These are phyloP conservation scores for Cerioporus squamosus DNA, from an alignment of 1,284 basidiomycete genomes.

Conservation along the genomic window DNA sequence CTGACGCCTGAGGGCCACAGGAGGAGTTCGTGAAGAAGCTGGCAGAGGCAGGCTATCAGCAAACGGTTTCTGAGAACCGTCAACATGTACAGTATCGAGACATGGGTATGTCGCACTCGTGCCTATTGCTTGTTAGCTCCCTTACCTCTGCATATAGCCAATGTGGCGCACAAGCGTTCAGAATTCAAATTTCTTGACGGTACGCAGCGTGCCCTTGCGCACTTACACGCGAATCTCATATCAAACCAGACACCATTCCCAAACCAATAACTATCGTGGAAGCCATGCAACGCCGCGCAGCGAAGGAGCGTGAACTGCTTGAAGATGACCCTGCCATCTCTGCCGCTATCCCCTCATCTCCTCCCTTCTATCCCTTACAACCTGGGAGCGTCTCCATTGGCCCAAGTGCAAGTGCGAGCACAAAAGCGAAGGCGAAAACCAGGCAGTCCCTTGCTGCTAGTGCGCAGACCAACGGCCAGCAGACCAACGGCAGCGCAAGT, in stretches of 20 bases:
- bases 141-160: slow-evolving; percentile 43
- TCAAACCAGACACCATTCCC: slow-evolving; percentile 67
- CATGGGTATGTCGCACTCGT: slow-evolving; percentile 54
- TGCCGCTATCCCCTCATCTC: slow-evolving; percentile 31
- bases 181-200: slow-evolving; percentile 75
- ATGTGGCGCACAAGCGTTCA: slow-evolving; percentile 59
- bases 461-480: slow-evolving; percentile 21
- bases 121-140: not conserved
- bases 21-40: slow-evolving; percentile 80
- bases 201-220: slow-evolving; percentile 30
- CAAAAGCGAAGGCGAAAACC: slow-evolving; percentile 15
- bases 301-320: slow-evolving; percentile 59
- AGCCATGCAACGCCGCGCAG: slow-evolving; percentile 59
- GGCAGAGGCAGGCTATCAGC: slow-evolving; percentile 58
- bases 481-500: slow-evolving; percentile 14
- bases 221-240: not conserved
- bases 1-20: slow-evolving; percentile 40
- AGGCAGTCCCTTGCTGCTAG: slow-evolving; percentile 16
- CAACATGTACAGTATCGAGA: slow-evolving; percentile 66
- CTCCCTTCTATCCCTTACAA: slow-evolving; percentile 12
- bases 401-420: slow-evolving; percentile 3
- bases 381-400: slow-evolving; percentile 1
- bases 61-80: slow-evolving; percentile 56
- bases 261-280: slow-evolving; percentile 58
- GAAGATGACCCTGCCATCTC: slow-evolving; percentile 64